A percentile compares a stretch with the other conserved stretches of the same genome.
Conservation (phyloP, 208 protist genomes). For the Wallacemonas rigidus region DNA sequence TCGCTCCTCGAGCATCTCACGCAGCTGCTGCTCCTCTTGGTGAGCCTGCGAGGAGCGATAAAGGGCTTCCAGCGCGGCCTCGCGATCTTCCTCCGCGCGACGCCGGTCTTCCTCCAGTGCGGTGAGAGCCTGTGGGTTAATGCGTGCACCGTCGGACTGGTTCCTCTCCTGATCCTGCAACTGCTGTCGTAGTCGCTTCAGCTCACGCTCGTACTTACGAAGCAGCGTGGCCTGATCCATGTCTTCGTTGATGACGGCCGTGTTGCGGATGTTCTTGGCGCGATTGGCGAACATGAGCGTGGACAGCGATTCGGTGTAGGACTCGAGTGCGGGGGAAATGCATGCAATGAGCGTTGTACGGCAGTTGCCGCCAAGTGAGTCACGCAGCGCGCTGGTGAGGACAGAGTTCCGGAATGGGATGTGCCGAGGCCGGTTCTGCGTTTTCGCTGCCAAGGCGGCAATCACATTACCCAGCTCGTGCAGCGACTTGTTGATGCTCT, state of each 20-base stretch:
- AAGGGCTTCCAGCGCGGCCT: conserved; percentile 64
- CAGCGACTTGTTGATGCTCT: conserved; percentile 66
- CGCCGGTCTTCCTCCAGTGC: conserved; percentile 40
- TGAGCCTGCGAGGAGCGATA: conserved; percentile 46
- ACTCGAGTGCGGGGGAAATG: conserved; percentile 55
- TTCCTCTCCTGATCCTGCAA: conserved; percentile 37
- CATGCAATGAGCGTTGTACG: conserved; percentile 76
- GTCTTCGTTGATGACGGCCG: conserved; percentile 71
- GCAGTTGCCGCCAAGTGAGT: conserved; percentile 92
- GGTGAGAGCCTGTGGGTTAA: conserved; percentile 19
- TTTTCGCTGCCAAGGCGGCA: conserved; percentile 46
- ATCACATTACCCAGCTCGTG: conserved; percentile 73
- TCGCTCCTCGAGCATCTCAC: conserved; percentile 49
- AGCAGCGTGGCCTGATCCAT: conserved; percentile 61
- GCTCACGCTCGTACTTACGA: conserved; percentile 61
- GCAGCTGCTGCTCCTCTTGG: conserved; percentile 42
- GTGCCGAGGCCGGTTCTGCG: conserved; percentile 35
- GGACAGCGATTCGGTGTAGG: conserved; percentile 79
- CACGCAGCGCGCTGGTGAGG: conserved; percentile 83
- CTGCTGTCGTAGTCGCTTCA: conserved; percentile 50
- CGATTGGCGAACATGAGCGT: conserved; percentile 84
- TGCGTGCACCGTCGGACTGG: conserved; percentile 4
- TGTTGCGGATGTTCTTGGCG: conserved; percentile 81
- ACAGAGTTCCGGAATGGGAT: conserved; percentile 90
- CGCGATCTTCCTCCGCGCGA: conserved; percentile 36